phyloP scores from a whole-genome alignment of 1,139 yeast genomes.

The Saccharomyces uvarum region DNA sequence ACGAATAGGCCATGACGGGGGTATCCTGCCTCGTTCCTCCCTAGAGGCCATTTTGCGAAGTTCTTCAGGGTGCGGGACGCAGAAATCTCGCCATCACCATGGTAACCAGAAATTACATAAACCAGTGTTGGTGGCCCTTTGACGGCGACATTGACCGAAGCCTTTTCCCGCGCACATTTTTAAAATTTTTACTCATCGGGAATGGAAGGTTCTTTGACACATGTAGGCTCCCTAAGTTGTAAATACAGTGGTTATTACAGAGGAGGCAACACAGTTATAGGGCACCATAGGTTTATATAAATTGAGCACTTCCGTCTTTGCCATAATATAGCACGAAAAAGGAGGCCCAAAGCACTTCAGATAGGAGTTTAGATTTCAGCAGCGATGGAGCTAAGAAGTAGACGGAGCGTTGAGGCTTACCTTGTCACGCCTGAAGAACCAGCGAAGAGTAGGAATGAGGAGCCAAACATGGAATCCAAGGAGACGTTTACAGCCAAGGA shows the following conservation, averaged over 20 bases:
- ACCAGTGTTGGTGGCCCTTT: background rate
- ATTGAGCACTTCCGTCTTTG: background rate
- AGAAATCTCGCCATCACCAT: background rate
- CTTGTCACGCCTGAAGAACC: constrained; percentile 10
- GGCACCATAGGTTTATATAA: background rate
- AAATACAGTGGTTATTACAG: background rate
- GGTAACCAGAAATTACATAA: background rate
- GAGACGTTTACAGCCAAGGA: background rate
- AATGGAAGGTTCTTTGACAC: constrained; percentile 1
- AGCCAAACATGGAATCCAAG: background rate
- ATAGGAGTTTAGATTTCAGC: background rate
- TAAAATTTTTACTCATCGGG: constrained; percentile 1
- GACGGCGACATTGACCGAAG: background rate
- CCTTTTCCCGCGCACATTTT: background rate
- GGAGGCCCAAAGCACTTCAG: background rate
- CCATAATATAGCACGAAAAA: background rate
- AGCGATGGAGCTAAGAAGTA: background rate
- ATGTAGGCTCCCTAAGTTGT: background rate
- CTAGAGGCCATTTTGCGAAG: background rate
- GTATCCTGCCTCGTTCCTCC: background rate
- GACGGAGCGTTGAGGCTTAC: background rate
- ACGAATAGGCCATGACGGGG: background rate
- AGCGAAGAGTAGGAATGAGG: background rate
- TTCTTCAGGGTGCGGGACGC: background rate
- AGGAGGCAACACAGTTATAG: background rate